Base-by-base conservation (phyloP, 768 basidiomycete genomes). In the Auricularia sp. region DNA sequence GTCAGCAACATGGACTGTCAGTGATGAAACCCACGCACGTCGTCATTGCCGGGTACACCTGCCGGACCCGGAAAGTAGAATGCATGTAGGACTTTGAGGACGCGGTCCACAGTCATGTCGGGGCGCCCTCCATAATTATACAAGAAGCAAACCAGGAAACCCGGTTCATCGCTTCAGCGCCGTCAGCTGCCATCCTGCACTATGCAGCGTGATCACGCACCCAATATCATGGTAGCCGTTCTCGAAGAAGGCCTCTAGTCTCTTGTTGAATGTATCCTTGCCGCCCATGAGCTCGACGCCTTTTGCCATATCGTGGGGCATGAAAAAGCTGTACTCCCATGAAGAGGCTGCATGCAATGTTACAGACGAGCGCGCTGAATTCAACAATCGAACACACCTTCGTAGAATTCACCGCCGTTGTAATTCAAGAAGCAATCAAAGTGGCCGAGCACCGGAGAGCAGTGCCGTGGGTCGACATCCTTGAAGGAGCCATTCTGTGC, bases 91-190 rank as follows among this genome's bases (percentile, higher is more conserved):
- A 62, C 64, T 36, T 59, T 62, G 29, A 65, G 54, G n/a, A 69
- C 69, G 29, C 69, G 47, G 35, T 68, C 65, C 8, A 68, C 67
- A 2, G 69, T 69, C 34, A 68, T 69, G 47, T 61, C 67, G 7
- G 69, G 69, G 16, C 66, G 65, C 5, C 65, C 67, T 16, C 33
- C 69, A 37, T 69, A 69, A 59, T 69, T 69, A 35, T 69, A 69
- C 6, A 69, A 45, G 67, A 65, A 59, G 34, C 56, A 59, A 29
- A 14, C 14, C 29, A 59, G 11, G 34, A 59, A 59, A 4, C 56
- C 56, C 6, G 56, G 56, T 34, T 59, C 56, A 3, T 59, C 47
- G 18, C 47, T 51, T 16, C 47, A 8, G 6, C 14, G 5, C 18
- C 10, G 5, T 51, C 2, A 51, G 47, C 16, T 13, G 3, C 5